A percentile compares a stretch with the other conserved stretches of the same genome.
Evolutionary conservation across 164 flowering plant species (phyloP).

Genomic region (Magnolia kwangsiensis): DNA sequence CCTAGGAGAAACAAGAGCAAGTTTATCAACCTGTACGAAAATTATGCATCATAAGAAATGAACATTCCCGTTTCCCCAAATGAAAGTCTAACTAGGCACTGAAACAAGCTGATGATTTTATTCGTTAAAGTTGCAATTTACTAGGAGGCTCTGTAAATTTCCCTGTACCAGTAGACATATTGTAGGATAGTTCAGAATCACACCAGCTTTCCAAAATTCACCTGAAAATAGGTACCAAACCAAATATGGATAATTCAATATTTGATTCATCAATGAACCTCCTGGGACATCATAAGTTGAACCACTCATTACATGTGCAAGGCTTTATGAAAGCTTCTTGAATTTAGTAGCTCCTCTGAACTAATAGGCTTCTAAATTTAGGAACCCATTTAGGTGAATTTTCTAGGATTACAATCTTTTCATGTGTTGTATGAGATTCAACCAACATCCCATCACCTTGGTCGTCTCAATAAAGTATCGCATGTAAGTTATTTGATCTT

Average conservation of each 20-base stretch:
- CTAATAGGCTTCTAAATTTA: conserved; percentile 25
- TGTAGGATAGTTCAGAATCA: conserved; percentile 76
- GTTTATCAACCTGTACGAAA: conserved; percentile 70
- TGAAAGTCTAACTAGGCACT: background rate
- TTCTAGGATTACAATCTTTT: too few species aligned
- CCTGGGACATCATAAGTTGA: conserved; percentile 54
- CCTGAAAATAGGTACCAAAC: conserved; percentile 61
- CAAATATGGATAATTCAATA: conserved; percentile 79
- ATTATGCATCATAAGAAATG: background rate
- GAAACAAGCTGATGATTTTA: conserved; percentile 25
- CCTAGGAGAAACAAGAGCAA: conserved; percentile 60
- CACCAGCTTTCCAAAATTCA: conserved; percentile 83
- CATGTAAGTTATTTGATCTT: too few species aligned
- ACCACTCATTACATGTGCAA: conserved; percentile 46
- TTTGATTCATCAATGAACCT: conserved; percentile 79
- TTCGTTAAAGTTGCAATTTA: conserved; percentile 84
- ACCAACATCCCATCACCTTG: too few species aligned
- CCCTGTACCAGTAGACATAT: conserved; percentile 69
- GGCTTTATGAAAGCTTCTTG: conserved; percentile 54
- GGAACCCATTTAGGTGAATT: too few species aligned
- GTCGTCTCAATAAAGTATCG: too few species aligned
- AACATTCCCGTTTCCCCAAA: background rate
- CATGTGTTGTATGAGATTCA: too few species aligned
- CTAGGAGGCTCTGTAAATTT: conserved; percentile 92
- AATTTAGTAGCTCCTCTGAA: conserved; percentile 42